Evolutionary conservation across 768 basidiomycete species (phyloP).

Genomic region (Amanita subjunquillea): DNA sequence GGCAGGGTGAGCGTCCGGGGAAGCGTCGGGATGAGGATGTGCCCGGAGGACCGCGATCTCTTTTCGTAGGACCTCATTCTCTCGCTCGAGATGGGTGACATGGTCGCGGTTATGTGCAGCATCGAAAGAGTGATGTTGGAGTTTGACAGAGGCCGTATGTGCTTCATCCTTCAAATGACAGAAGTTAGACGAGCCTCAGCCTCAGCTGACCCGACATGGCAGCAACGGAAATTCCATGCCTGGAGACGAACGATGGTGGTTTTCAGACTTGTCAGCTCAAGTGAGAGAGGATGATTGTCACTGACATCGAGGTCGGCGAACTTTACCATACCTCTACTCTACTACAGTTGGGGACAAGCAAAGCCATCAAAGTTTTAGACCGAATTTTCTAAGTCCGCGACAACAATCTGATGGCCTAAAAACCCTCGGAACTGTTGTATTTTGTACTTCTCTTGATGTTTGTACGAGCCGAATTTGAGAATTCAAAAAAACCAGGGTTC

Average conservation of each 20-base stretch:
- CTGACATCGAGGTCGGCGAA: constrained; percentile 3
- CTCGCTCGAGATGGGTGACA: constrained; percentile 38
- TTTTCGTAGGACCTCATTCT: constrained; percentile 44
- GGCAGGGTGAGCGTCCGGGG: constrained; percentile 16
- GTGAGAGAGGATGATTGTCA: constrained; percentile 27
- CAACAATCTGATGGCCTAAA: no score
- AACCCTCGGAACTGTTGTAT: neutral
- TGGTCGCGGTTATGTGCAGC: constrained; percentile 37
- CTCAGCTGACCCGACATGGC: constrained; percentile 1
- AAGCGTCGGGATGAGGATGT: constrained; percentile 32
- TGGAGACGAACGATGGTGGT: constrained; percentile 39
- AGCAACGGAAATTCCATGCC: constrained; percentile 19
- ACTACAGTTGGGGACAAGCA: no score
- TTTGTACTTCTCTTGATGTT: neutral
- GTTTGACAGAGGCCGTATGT: constrained; percentile 50
- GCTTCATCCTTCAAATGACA: constrained; percentile 49
- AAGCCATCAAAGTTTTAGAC: no score
- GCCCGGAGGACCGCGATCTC: constrained; percentile 50
- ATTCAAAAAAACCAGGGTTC: neutral
- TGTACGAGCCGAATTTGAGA: neutral
- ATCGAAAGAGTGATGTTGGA: constrained; percentile 54
- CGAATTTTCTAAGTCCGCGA: no score
- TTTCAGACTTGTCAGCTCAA: constrained; percentile 36
- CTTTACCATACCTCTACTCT: constrained; percentile 1
- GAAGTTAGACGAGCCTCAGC: constrained; percentile 6